Conservation (phyloP, 768 basidiomycete species). For the Amanita phalloides region DNA sequence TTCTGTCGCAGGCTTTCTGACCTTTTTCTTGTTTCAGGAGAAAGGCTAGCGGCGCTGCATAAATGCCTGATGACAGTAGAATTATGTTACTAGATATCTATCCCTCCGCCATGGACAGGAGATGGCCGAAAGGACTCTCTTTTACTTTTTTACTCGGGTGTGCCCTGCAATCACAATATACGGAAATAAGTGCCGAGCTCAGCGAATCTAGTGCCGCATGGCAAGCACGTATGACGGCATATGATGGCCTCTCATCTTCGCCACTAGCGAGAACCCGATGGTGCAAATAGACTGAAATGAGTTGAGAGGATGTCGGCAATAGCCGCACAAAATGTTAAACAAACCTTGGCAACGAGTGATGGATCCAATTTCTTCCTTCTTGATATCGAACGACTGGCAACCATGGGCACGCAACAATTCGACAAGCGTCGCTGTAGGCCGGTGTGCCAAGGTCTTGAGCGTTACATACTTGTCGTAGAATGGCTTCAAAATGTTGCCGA, state of each 20-base stretch:
- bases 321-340: constrained; percentile 7
- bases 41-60: constrained; percentile 23
- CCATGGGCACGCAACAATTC: constrained; percentile 66
- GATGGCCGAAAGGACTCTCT: background rate
- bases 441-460: constrained; percentile 60
- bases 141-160: constrained; percentile 9
- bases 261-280: constrained; percentile 51
- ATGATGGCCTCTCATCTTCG: constrained; percentile 34
- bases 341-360: constrained; percentile 42
- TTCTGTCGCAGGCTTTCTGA: background rate
- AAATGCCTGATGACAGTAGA: background rate
- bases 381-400: constrained; percentile 54
- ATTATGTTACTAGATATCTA: constrained; percentile 9
- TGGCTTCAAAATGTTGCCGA: constrained; percentile 57
- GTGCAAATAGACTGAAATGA: constrained; percentile 52
- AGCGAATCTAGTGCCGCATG: constrained; percentile 59
- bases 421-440: constrained; percentile 67
- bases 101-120: constrained; percentile 11
- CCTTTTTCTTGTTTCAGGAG: constrained; percentile 21
- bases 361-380: constrained; percentile 34
- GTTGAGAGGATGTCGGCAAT: background rate
- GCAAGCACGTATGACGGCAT: constrained; percentile 53
- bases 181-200: constrained; percentile 49
- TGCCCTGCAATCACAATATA: constrained; percentile 58
- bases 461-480: constrained; percentile 74